Conservation (phyloP, 192 early-diverging fungal species). For the Backusella circina region DNA sequence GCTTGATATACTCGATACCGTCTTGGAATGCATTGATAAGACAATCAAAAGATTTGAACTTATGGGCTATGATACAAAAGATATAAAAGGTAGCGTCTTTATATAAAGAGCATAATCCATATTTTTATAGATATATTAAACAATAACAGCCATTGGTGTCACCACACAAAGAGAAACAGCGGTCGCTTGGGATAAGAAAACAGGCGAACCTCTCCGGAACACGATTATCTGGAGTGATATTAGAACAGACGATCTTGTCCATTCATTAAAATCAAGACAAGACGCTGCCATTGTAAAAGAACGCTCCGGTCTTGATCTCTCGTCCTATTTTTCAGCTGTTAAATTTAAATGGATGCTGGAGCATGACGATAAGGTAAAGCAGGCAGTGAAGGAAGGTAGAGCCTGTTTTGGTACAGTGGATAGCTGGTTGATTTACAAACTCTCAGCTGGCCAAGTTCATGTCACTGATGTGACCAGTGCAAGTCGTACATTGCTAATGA, state of each 20-base stretch:
- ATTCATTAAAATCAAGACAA: constrained; percentile 45
- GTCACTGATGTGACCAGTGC: constrained; percentile 94
- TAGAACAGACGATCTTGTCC: constrained; percentile 79
- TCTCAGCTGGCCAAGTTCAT: constrained; percentile 76
- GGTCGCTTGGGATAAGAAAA: constrained; percentile 80
- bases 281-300: constrained; percentile 29
- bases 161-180: constrained; percentile 96
- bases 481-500: constrained; percentile 92
- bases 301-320: constrained; percentile 80
- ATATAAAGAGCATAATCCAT: too few species aligned
- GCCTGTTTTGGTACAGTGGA: constrained; percentile 90
- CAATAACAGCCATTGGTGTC: constrained; percentile 58
- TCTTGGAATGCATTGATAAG: constrained; percentile 63
- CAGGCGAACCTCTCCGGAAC: constrained; percentile 77
- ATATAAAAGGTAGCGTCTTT: constrained; percentile 30
- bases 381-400: constrained; percentile 67
- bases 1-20: constrained; percentile 65
- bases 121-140: neutral
- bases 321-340: constrained; percentile 91
- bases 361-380: constrained; percentile 63
- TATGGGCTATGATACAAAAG: constrained; percentile 50
- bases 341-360: constrained; percentile 92
- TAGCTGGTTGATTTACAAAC: constrained; percentile 92
- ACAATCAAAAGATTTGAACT: constrained; percentile 58
- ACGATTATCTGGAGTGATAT: constrained; percentile 93